A percentile compares a stretch with the other conserved stretches of the same genome.
Conservation (phyloP, 495 filamentous ascomycete species). For the Neurospora sp. region DNA sequence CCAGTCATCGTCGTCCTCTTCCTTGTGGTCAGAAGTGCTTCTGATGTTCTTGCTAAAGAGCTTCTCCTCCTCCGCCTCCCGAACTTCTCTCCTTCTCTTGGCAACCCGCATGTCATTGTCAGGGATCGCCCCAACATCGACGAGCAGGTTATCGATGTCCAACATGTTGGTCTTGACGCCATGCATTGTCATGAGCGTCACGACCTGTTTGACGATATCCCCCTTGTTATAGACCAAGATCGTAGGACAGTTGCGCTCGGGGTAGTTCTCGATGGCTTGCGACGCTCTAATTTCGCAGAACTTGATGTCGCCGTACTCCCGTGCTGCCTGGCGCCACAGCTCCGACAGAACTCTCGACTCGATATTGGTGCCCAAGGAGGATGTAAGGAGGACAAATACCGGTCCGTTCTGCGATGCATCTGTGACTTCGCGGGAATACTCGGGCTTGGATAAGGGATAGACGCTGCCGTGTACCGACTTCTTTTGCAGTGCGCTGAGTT, state of each 20-base stretch:
- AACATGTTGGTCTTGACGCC: constrained; percentile 57
- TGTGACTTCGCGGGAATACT: constrained; percentile 87
- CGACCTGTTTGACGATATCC: constrained; percentile 79
- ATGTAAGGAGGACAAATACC: constrained; percentile 81
- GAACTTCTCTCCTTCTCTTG: constrained; percentile 48
- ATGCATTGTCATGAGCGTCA: constrained; percentile 71
- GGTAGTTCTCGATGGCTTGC: constrained; percentile 94
- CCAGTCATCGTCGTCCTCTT: constrained; percentile 71
- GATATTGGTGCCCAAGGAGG: constrained; percentile 61
- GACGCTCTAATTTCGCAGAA: constrained; percentile 93
- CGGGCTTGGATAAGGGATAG: constrained; percentile 86
- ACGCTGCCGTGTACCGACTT: constrained; percentile 78
- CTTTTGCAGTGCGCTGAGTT: constrained; percentile 63
- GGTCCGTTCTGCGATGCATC: constrained; percentile 64
- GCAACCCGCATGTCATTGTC: constrained; percentile 68
- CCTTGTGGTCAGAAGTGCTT: constrained; percentile 34
- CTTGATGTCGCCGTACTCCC: constrained; percentile 84
- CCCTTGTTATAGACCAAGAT: constrained; percentile 87
- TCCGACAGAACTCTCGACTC: constrained; percentile 75
- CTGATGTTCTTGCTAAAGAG: constrained; percentile 35
- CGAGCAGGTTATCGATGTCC: constrained; percentile 63
- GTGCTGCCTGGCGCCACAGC: constrained; percentile 78
- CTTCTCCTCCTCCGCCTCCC: constrained; percentile 45
- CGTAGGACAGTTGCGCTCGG: constrained; percentile 88
- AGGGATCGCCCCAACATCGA: constrained; percentile 69